phyloP scores from a whole-genome alignment of 2,329 filamentous ascomycete genomes.

The Cryphonectria radicalis region DNA sequence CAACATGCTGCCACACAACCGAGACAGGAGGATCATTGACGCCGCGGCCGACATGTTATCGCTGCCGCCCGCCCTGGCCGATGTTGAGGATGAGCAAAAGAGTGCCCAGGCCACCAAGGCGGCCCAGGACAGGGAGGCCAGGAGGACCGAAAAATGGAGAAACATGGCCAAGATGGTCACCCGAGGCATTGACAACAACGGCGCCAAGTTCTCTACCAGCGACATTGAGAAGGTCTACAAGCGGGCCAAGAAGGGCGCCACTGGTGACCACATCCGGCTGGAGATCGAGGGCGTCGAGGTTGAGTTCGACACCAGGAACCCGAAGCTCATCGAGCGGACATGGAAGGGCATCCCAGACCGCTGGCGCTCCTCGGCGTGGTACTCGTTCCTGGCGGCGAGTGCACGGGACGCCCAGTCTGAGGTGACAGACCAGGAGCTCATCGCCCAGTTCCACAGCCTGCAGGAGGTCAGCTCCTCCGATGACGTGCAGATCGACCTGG shows the following conservation, averaged over 20 bases:
- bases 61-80: slow-evolving; percentile 59
- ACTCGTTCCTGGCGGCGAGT: slow-evolving; percentile 83
- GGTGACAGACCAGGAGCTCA: slow-evolving; percentile 71
- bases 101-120: slow-evolving; percentile 57
- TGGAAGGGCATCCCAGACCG: slow-evolving; percentile 99
- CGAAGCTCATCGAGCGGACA: slow-evolving; percentile 87
- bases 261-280: slow-evolving; percentile 53
- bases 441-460: slow-evolving; percentile 72
- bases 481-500: slow-evolving; percentile 95
- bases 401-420: slow-evolving; percentile 68
- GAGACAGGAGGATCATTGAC: slow-evolving; percentile 64
- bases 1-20: slow-evolving; percentile 65
- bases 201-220: slow-evolving; percentile 78
- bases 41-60: slow-evolving; percentile 71
- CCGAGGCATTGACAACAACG: slow-evolving; percentile 55
- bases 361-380: slow-evolving; percentile 94
- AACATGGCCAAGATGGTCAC: slow-evolving; percentile 65
- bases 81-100: slow-evolving; percentile 60
- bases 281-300: slow-evolving; percentile 64
- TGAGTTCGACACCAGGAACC: slow-evolving; percentile 80
- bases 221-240: slow-evolving; percentile 58
- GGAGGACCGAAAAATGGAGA: slow-evolving; percentile 69
- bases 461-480: slow-evolving; percentile 79
- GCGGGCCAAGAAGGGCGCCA: slow-evolving; percentile 70
- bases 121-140: slow-evolving; percentile 65